Base-by-base conservation (phyloP, 805 yeast genomes). In the Teunomyces panamensis region DNA sequence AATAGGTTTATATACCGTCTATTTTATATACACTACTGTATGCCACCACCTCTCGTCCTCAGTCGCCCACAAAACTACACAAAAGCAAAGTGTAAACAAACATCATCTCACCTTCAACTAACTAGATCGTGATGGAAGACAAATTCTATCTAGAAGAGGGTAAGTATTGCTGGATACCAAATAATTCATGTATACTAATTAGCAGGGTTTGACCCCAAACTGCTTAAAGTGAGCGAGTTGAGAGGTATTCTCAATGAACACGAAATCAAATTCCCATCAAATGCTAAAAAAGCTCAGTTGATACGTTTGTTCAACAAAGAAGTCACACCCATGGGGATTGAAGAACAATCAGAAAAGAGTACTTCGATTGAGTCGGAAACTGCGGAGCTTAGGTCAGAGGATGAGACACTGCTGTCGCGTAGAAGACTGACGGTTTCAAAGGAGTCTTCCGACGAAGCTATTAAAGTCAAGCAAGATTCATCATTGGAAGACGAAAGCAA, bases 281-380 rank as follows among this genome's bases (percentile, higher is more conserved):
- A 77, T 41, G 84, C 90, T 5, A 87, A 84, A 60, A 92, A 92
- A 63, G 67, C 78, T 5, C 82, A 80, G 9, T 72, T 90, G 49
- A 64, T 89, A 1, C 67, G 68, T n/a, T 57, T 85, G n/a, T 88
- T 83, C 65, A 69, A 77, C n/a, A 62, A 70, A 4, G 63, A 82
- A 6, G 68, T 88, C 43, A 69, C 67, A 11, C 82, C 87, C 2
- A 65, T 69, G 9, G 70, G 24, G 24, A 20, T 85, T 2, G 65
- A 68, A 0, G 56, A 64, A 37, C 63, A 79, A 32, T 65, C 79
- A 46, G 61, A 60, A 6, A 60, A 67, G 9, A 49, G 56, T 3
- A 56, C 54, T 49, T 44, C 63, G 10, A 54, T 56, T 45, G 46
- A 43, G 14, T 42, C 32, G 56, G 60, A 26, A 46, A 50, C 37